Conservation (phyloP, 345 rosid genomes). For the Camelina hispida region DNA sequence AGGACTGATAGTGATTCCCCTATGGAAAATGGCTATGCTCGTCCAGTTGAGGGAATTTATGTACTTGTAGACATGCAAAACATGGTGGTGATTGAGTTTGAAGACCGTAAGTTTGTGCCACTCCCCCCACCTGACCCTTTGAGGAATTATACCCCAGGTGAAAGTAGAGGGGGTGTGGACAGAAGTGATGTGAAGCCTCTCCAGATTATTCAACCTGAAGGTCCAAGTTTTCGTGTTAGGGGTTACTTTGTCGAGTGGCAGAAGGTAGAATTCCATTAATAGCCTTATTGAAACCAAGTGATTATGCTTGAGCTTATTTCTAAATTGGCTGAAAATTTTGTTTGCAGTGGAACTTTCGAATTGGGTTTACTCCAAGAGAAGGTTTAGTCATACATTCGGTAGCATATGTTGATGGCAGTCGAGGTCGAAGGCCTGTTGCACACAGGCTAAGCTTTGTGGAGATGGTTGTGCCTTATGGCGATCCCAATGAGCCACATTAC, state of each 20-base stretch:
- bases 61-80: conserved; percentile 91
- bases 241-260: conserved; percentile 90
- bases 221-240: conserved; percentile 89
- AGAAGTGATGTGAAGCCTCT: conserved; percentile 92
- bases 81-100: conserved; percentile 86
- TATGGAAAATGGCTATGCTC: conserved; percentile 97
- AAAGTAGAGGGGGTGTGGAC: conserved; percentile 90
- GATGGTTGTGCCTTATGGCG: conserved; percentile 98
- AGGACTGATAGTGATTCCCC: conserved; percentile 94
- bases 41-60: conserved; percentile 88
- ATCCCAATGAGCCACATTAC: conserved; percentile 95
- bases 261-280: conserved; percentile 56
- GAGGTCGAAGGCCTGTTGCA: conserved; percentile 91
- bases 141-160: conserved; percentile 88
- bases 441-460: conserved; percentile 92
- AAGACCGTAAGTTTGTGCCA: conserved; percentile 88
- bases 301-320: conserved; percentile 20
- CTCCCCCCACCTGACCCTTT: conserved; percentile 89
- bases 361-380: conserved; percentile 92
- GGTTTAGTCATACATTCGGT: conserved; percentile 90
- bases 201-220: conserved; percentile 85
- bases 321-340: conserved; percentile 39
- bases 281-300: conserved; percentile 7
- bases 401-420: conserved; percentile 88
- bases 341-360: conserved; percentile 90